Conservation (phyloP, 306 rosid species). For the Sechiopsis laciniata region DNA sequence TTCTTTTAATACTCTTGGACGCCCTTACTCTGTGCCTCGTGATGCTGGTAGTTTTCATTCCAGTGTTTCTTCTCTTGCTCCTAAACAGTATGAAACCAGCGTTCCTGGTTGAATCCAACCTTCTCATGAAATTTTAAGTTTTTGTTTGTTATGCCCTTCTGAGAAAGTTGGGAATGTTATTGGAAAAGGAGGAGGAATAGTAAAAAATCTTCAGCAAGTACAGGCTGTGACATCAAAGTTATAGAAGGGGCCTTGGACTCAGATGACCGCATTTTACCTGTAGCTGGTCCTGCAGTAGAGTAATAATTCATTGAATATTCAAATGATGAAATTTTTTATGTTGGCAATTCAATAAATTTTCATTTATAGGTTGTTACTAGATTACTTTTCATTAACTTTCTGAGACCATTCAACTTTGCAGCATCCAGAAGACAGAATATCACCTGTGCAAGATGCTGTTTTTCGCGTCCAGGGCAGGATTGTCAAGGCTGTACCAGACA, state of each 20-base stretch:
- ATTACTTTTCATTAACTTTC: slow-evolving; percentile 13
- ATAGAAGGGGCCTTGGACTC: slow-evolving; percentile 51
- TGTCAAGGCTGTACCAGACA: slow-evolving; percentile 59
- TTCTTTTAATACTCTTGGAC: slow-evolving; percentile 41
- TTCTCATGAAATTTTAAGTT: slow-evolving; percentile 59
- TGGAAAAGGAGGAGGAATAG: slow-evolving; percentile 81
- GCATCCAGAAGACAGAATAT: slow-evolving; percentile 92
- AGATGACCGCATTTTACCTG: slow-evolving; percentile 60
- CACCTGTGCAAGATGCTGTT: slow-evolving; percentile 91
- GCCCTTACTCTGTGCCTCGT: slow-evolving; percentile 37
- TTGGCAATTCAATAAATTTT: neutral
- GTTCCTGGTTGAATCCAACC: too few species aligned
- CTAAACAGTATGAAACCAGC: too few species aligned
- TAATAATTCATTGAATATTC: slow-evolving; percentile 20
- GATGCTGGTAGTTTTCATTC: slow-evolving; percentile 50
- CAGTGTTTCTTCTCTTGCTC: too few species aligned
- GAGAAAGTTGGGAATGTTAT: slow-evolving; percentile 82
- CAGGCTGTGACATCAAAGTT: slow-evolving; percentile 82
- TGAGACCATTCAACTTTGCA: slow-evolving; percentile 32
- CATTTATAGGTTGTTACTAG: slow-evolving; percentile 7
- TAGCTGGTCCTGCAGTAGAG: slow-evolving; percentile 86
- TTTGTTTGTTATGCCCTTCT: slow-evolving; percentile 63
- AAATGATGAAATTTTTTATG: slow-evolving; percentile 4
- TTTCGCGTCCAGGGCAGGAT: slow-evolving; percentile 78
- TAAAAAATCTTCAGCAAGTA: slow-evolving; percentile 62